Base-by-base conservation (phyloP, 2,329 filamentous ascomycete genomes). In the Leptographium radiaticola region DNA sequence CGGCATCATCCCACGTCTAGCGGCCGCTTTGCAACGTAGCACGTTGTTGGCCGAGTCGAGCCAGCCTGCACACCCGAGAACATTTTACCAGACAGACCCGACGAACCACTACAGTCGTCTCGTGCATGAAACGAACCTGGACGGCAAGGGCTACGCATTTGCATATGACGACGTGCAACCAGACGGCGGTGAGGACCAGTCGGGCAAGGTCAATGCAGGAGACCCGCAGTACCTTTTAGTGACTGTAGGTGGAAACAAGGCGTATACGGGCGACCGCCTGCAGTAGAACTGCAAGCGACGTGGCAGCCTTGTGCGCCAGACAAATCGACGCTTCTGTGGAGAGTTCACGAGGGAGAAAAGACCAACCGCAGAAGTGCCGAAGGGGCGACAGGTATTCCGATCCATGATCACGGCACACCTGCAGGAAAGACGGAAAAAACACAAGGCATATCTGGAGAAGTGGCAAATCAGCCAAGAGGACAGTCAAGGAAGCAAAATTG, bases 151-250 rank as follows among this genome's bases (percentile, higher is more conserved):
- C 11, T 83, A 83, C 62, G 76, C 76, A 0, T 81, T 81, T 62
- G 75, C 79, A 0, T 83, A 81, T 53, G 79, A 83, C 59, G 78
- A 83, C 64, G 79, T 83, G 16, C 71, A 73, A 52, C 72, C 73
- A 0, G 67, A 71, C 36, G 70, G 69, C 31, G 76, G 75, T 0
- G 64, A 66, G 2, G 76, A 81, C 59, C 75, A 79, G 63, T 76
- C 73, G 20, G 79, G 79, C 1, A 75, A 74, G 62, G 74, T 80
- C 31, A 75, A 72, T 54, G 75, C 76, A 53, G 69, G 71, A 0
- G 72, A 72, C 55, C 76, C 76, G 8, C 62, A 64, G 33, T 60
- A 73, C 30, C 72, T 77, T 49, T 71, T 75, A 2, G 75, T 80
- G 34, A 69, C 69, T 8, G 72, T 80, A 11, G 76, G 77, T 3